Evolutionary conservation across 2,329 filamentous ascomycete species (phyloP).

Genomic region (Colletotrichum australisinense): DNA sequence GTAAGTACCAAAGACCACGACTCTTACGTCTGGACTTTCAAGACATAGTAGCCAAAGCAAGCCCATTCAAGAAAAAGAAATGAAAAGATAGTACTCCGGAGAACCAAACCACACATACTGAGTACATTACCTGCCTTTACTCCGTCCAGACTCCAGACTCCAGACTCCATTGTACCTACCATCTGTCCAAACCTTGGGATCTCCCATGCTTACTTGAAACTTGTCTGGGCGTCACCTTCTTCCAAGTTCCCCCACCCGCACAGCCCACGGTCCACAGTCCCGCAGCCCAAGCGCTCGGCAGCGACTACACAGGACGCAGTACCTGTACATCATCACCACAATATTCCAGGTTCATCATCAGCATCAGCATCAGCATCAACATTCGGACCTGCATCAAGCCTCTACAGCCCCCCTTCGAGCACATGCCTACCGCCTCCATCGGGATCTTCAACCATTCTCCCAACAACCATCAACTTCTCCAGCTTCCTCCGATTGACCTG

Average conservation of each 20-base stretch:
- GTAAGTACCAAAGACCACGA: too few species aligned
- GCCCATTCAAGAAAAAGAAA: not conserved
- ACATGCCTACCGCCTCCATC: not conserved
- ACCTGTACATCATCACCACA: not conserved
- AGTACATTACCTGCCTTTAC: too few species aligned
- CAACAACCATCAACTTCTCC: not conserved
- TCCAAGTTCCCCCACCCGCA: not conserved
- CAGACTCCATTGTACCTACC: too few species aligned
- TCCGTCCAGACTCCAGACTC: too few species aligned
- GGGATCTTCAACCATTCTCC: not conserved
- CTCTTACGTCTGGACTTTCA: too few species aligned
- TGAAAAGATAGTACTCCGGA: too few species aligned
- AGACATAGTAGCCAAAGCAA: not conserved
- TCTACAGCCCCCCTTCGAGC: not conserved
- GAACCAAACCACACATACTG: too few species aligned
- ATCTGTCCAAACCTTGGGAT: not conserved
- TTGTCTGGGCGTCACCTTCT: not conserved
- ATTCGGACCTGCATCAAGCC: not conserved
- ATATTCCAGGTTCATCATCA: too few species aligned
- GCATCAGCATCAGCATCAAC: not conserved
- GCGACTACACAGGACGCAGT: too few species aligned
- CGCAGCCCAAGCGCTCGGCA: not conserved
- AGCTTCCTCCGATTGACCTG: not conserved
- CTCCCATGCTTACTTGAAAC: slow-evolving; percentile 29
- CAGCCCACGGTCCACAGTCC: not conserved